Base-by-base conservation (phyloP, 768 basidiomycete species). In the Phaeotremella fagi region DNA sequence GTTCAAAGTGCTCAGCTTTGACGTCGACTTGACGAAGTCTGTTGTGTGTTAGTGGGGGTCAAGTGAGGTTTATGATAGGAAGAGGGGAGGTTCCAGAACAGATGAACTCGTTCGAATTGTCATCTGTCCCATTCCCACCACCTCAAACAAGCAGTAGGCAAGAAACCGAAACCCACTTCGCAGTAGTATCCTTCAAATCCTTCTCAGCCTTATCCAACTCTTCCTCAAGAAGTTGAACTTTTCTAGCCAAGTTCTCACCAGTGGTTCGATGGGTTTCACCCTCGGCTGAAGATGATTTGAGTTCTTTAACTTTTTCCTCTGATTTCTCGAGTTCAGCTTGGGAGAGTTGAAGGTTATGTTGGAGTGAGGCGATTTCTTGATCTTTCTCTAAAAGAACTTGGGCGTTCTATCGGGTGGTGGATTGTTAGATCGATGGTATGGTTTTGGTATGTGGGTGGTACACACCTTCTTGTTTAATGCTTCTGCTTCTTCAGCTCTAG, bases 1-100 rank as follows among this genome's bases (percentile, higher is more conserved):
- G 83, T 77, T 97, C 94, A 72, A 89, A 95, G 78, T 98, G 90
- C 75, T 99, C 95, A 9, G 94, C 94, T 79, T 97, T 99, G 76
- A 98, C 86, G 72, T 99, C 95, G 52, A 94, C 90, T 71, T 94
- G 89, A 58, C 94, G 81, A 65, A 99, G 80, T 76, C 94, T 98
- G 64, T 1, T 31, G 16, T 12, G 6, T 23, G 31, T 59, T 51
- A 64, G 59, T 54, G 18, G 33, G 33, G n/a, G 20, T 20, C 22
- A 12, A 20, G 38, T 41, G 12, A 41, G 38, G n/a, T 35, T n/a
- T 35, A 9, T n/a, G 11, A 9, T 35, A 9, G n/a, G 11, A n/a
- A 35, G 9, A n/a, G n/a, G 33, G n/a, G n/a, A n/a, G n/a, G n/a
- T n/a, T n/a, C n/a, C n/a, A 24, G 23, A n/a, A n/a, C 16, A 24